These are phyloP conservation scores for Boechera retrofracta DNA, from an alignment of 345 rosid genomes.

Conservation along the genomic window DNA sequence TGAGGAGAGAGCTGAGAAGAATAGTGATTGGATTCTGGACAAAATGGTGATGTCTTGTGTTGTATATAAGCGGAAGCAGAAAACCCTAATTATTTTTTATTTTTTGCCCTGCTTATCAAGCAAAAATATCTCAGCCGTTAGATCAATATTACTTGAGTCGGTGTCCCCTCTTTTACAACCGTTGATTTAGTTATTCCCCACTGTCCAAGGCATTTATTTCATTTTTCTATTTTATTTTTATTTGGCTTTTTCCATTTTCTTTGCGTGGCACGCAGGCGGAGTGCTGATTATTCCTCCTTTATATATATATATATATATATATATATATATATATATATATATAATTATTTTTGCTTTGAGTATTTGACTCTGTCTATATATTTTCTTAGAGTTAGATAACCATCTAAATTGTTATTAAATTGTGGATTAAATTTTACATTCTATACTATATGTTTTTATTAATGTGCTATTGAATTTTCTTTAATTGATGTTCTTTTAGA, in stretches of 20 bases:
- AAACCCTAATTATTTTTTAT: slow-evolving; percentile 35
- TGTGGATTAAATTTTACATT: neutral
- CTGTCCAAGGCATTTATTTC: slow-evolving; percentile 18
- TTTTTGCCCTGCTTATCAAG: slow-evolving; percentile 34
- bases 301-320: neutral
- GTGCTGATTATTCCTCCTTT: neutral
- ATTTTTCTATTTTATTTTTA: neutral
- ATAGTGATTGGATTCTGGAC: neutral
- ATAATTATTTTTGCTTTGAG: neutral
- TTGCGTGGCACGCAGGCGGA: slow-evolving; percentile 31
- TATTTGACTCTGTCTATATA: slow-evolving; percentile 14
- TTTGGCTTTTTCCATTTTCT: slow-evolving; percentile 9
- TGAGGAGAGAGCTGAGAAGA: neutral
- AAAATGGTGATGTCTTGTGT: neutral
- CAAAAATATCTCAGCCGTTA: slow-evolving; percentile 34
- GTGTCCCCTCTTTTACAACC: slow-evolving; percentile 26
- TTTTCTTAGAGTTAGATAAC: neutral
- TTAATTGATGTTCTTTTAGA: neutral
- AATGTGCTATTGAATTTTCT: neutral
- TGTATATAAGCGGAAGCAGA: slow-evolving; percentile 18
- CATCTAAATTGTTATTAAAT: slow-evolving; percentile 1
- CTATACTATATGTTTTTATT: neutral
- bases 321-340: neutral
- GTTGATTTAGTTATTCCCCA: slow-evolving; percentile 36
- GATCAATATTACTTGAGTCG: slow-evolving; percentile 3